Conservation (phyloP, 768 basidiomycete species). For the Neoboletus brunneissimus region DNA sequence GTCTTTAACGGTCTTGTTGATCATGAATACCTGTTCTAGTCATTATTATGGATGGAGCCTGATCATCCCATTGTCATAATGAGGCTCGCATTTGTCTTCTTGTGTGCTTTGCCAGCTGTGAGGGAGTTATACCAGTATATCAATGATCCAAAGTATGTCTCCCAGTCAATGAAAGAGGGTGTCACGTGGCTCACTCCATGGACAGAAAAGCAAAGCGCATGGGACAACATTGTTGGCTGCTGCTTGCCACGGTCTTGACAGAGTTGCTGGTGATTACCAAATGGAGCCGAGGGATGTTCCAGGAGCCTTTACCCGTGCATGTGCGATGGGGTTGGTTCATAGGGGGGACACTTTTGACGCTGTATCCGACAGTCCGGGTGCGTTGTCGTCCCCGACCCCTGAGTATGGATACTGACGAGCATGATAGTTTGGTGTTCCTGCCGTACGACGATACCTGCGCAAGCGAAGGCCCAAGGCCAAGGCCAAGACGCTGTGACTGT, state of each 20-base stretch:
- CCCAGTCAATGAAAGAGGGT: background rate
- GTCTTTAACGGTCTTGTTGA: constrained; percentile 23
- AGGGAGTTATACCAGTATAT: constrained; percentile 83
- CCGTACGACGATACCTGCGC: constrained; percentile 49
- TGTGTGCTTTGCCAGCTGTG: constrained; percentile 84
- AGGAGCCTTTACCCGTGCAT: constrained; percentile 54
- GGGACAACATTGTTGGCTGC: constrained; percentile 87
- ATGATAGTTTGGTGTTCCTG: constrained; percentile 63
- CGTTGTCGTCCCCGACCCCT: constrained; percentile 20
- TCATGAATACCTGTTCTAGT: constrained; percentile 36
- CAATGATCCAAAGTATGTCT: constrained; percentile 70
- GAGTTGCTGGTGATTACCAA: constrained; percentile 79
- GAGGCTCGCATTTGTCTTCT: constrained; percentile 69
- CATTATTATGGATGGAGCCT: constrained; percentile 82
- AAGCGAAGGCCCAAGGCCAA: constrained; percentile 33
- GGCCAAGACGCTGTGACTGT: constrained; percentile 31
- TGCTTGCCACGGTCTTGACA: constrained; percentile 81
- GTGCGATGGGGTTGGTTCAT: constrained; percentile 70
- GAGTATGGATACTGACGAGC: constrained; percentile 8
- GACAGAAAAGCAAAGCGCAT: constrained; percentile 79
- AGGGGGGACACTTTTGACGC: constrained; percentile 53
- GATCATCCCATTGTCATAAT: constrained; percentile 82
- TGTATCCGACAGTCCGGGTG: constrained; percentile 71
- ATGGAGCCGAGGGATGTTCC: constrained; percentile 75
- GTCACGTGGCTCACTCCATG: constrained; percentile 2